Evolutionary conservation across 768 basidiomycete genomes (phyloP), one percentile per base, ranked within the genome.

Genomic region (Leccinum barrowsii): DNA sequence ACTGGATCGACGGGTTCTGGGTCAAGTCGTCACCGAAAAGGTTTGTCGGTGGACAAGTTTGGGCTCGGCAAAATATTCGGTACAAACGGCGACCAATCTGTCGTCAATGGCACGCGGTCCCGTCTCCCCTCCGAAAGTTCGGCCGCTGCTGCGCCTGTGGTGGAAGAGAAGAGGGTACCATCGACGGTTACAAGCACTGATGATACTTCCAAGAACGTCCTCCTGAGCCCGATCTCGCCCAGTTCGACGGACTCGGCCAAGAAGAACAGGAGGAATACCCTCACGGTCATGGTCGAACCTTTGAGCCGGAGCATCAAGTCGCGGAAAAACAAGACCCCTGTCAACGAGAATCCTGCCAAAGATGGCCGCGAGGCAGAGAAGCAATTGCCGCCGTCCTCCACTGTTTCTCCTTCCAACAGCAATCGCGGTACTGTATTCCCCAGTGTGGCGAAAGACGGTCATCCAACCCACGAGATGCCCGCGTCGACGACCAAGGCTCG

Each of bases 401-500:
- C 63, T 7, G 59, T 64, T 28, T 71, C 72, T 28, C 74, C 72
- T 28, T 65, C 67, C 0, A 64, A 70, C 42, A 66, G 66, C 10
- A 63, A 62, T 40, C 65, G 66, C 54, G 66, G 64, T 10, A 55
- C 69, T 15, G 58, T 69, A 46, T 65, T 70, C 62, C 64, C 70
- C 13, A 65, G 63, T 21, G 63, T 73, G 57, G 52, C 59, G 26
- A 72, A 72, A 55, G 67, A 68, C 5, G 68, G 56, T 28, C 64
- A 63, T 61, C 66, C 62, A 44, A 54, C 66, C 28, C 67, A 65
- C 47, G 78, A 78, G 42, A 75, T 87, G 75, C 81, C 82, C 2
- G 90, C 86, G 15, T 87, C 90, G 60, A 84, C 91, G n/a, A 86
- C 82, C 74, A 90, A 94, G 72, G 94, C 96, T 4, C 86, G 86